These are phyloP conservation scores for Backusella westeae DNA, from an alignment of 192 early-diverging fungal species.

Conservation along the genomic window DNA sequence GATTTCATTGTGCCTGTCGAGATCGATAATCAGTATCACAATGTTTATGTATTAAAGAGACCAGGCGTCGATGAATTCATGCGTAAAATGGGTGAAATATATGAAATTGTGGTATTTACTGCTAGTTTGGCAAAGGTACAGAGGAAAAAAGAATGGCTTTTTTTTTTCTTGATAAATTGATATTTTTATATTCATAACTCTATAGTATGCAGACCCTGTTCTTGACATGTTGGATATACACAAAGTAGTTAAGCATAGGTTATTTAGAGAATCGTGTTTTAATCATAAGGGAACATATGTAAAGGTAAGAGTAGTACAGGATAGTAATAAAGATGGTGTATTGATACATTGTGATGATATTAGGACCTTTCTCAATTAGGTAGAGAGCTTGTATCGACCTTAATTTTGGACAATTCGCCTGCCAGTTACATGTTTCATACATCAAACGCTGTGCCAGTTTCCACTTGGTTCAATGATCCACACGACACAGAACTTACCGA, in stretches of 20 bases:
- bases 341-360: background rate
- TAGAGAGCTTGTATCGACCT: constrained; percentile 75
- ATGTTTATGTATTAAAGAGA: constrained; percentile 94
- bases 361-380: constrained; percentile 89
- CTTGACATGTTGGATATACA: constrained; percentile 88
- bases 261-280: constrained; percentile 95
- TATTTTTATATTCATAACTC: background rate
- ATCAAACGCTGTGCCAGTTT: constrained; percentile 93
- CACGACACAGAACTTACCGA: constrained; percentile 95
- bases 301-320: constrained; percentile 53
- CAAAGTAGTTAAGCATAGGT: constrained; percentile 83
- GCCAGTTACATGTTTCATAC: constrained; percentile 96
- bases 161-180: background rate
- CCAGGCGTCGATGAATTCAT: constrained; percentile 96
- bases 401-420: constrained; percentile 97
- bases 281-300: constrained; percentile 97
- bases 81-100: constrained; percentile 79
- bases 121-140: constrained; percentile 85
- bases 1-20: constrained; percentile 94
- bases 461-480: constrained; percentile 95
- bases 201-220: constrained; percentile 97
- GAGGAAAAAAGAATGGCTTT: background rate
- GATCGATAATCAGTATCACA: constrained; percentile 87
- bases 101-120: constrained; percentile 95
- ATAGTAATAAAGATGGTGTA: background rate